Conservation (phyloP, 2,329 filamentous ascomycete genomes). For the Knoxdaviesia capensis region DNA sequence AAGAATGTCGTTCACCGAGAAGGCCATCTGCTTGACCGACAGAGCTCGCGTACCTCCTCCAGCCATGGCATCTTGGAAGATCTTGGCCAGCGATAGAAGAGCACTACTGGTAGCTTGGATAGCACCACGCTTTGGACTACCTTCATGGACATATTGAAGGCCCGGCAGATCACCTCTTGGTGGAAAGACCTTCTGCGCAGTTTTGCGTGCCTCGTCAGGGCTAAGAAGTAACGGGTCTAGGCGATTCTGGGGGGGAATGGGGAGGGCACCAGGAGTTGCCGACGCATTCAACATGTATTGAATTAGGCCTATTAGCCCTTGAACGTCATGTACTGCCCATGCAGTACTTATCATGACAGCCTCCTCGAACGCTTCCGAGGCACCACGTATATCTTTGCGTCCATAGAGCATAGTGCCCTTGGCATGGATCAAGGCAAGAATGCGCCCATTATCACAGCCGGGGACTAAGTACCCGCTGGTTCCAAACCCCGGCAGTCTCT, state of each 20-base stretch:
- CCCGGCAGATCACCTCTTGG: constrained; percentile 61
- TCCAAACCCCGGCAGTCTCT: constrained; percentile 10
- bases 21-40: constrained; percentile 43
- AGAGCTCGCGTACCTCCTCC: constrained; percentile 37
- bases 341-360: constrained; percentile 79
- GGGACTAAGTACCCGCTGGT: constrained; percentile 66
- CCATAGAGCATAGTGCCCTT: constrained; percentile 98
- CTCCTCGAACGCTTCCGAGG: constrained; percentile 83
- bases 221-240: constrained; percentile 49
- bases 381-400: constrained; percentile 59
- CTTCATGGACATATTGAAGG: constrained; percentile 49
- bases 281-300: constrained; percentile 55
- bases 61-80: constrained; percentile 91
- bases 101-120: constrained; percentile 92
- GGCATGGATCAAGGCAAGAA: constrained; percentile 83
- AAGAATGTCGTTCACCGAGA: constrained; percentile 51
- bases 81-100: constrained; percentile 83
- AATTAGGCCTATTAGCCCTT: constrained; percentile 37
- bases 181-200: constrained; percentile 66
- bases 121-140: constrained; percentile 54
- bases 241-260: neutral
- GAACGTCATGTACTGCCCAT: constrained; percentile 40
- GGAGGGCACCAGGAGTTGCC: constrained; percentile 15
- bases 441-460: constrained; percentile 74
- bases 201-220: constrained; percentile 66